These are phyloP conservation scores for Lecanicillium sp. DNA, from an alignment of 2,329 filamentous ascomycete species.

Conservation along the genomic window DNA sequence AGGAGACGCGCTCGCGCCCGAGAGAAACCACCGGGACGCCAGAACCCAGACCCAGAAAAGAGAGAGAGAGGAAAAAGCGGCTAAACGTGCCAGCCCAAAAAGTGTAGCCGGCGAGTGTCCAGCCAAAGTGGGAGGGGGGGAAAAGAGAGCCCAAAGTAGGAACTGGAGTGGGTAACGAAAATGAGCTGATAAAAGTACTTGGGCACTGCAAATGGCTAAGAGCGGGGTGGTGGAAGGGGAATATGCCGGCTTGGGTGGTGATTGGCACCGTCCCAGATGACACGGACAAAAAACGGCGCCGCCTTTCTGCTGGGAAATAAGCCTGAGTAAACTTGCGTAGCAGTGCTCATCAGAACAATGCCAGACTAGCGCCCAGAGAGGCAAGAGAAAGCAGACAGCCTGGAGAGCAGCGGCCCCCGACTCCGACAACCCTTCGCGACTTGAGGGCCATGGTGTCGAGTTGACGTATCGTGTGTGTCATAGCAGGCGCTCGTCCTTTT, in stretches of 20 bases:
- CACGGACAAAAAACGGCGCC: conserved; percentile 8
- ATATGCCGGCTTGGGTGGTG: conserved; percentile 9
- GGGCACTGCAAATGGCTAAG: conserved; percentile 6
- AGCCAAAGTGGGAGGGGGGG: conserved; percentile 1
- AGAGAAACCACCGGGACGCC: too few species aligned
- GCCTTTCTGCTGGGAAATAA: conserved; percentile 6
- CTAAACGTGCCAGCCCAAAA: conserved; percentile 4
- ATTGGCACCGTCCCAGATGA: conserved; percentile 8
- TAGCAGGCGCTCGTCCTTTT: too few species aligned
- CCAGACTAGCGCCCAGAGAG: conserved; percentile 10
- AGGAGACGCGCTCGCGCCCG: neutral
- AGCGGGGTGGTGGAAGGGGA: conserved; percentile 10
- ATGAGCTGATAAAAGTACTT: conserved; percentile 15
- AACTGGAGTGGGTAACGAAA: conserved; percentile 12
- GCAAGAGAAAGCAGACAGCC: conserved; percentile 17
- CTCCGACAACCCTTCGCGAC: too few species aligned
- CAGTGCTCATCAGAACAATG: conserved; percentile 10
- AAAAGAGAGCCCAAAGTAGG: conserved; percentile 9
- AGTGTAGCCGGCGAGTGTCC: neutral
- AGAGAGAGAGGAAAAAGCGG: neutral
- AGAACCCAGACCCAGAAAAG: too few species aligned
- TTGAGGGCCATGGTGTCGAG: too few species aligned
- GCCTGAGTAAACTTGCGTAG: conserved; percentile 7
- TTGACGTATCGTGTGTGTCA: too few species aligned
- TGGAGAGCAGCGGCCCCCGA: too few species aligned